Base-by-base conservation (phyloP, 1,139 yeast species). In the Yamadazyma atlantica region DNA sequence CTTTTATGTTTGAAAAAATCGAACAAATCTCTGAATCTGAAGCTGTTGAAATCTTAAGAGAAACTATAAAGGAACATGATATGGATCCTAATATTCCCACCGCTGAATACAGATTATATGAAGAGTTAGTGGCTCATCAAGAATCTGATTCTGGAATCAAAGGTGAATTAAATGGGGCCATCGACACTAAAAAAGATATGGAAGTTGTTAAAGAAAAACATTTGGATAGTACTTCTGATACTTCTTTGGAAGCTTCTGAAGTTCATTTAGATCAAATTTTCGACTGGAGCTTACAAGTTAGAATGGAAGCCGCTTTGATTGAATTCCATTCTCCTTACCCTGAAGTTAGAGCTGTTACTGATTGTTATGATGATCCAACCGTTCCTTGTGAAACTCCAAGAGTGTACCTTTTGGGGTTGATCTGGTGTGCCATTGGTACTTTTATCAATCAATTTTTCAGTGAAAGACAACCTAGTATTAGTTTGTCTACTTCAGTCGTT, bases 241-340 rank as follows among this genome's bases (percentile, higher is more conserved):
- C 75, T 1, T 66, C 8, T 43, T 72, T 39, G 61, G 82, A 53
- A 70, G 75, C 11, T 75, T 75, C 47, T 75, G 35, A 80, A 73
- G 2, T 47, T 68, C 27, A 39, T 73, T 27, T 76, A 10, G 29
- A 24, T 14, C 21, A 26, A 14, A 22, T 44, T 9, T 32, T 39
- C 32, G 55, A 62, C 23, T 64, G 66, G 56, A 53, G 51, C 12
- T 55, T 71, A 30, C 63, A 63, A 42, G 53, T 54, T 2, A 64
- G 60, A 40, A 50, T 72, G 29, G 67, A 68, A 38, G 82, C 82
- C 1, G 71, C 69, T 8, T 55, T 81, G 35, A 59, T 75, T 36
- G 64, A 73, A 33, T 79, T 64, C 51, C 75, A 73, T 56, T 80
- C 85, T 1, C 83, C 85, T 1, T 82, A 82, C 51, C 78, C 82